These are phyloP conservation scores for Aspergillus diversus DNA, from an alignment of 495 filamentous ascomycete species.

Conservation along the genomic window DNA sequence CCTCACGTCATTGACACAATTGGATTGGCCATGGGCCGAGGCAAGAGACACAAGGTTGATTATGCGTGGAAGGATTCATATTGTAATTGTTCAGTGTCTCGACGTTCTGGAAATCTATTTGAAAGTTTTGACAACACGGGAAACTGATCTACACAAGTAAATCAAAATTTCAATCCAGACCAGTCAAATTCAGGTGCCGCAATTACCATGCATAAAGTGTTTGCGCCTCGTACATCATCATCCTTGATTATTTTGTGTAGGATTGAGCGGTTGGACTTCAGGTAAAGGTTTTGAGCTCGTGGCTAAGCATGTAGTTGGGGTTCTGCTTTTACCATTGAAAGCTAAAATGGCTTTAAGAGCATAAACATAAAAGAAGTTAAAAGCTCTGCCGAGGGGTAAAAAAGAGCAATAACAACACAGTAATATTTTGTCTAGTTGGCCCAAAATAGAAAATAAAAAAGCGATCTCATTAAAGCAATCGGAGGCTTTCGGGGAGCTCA, in stretches of 20 bases:
- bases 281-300: background rate
- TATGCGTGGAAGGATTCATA: too few species aligned
- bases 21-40: background rate
- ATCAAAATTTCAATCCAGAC: background rate
- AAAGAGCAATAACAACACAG: background rate
- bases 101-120: too few species aligned
- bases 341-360: background rate
- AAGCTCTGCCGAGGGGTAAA: background rate
- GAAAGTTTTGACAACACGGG: too few species aligned
- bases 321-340: background rate
- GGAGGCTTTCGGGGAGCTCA: slow-evolving; percentile 20
- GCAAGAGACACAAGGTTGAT: background rate
- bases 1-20: background rate
- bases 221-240: background rate
- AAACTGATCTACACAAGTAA: too few species aligned
- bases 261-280: too few species aligned
- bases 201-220: background rate
- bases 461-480: slow-evolving; percentile 1
- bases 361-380: background rate
- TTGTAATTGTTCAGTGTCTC: too few species aligned
- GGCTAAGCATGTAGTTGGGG: background rate
- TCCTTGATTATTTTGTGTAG: background rate
- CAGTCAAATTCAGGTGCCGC: background rate
- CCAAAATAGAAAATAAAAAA: background rate
- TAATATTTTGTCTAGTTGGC: background rate